These are phyloP conservation scores for Skeletonema costatum DNA, from an alignment of 108 stramenopile species.

Conservation along the genomic window DNA sequence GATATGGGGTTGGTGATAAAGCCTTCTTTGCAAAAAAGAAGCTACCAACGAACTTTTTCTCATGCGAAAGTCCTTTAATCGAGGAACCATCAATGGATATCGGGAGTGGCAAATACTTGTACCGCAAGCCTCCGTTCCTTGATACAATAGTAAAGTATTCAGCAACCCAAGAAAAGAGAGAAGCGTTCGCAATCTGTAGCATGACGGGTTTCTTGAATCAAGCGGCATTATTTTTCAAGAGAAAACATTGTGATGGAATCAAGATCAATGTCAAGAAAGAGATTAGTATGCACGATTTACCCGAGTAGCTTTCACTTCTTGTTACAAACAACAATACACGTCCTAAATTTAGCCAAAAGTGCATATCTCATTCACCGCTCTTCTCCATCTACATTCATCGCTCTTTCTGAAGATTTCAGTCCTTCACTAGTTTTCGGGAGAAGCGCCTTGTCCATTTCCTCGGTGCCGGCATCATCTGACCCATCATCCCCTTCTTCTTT, in stretches of 20 bases:
- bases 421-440: neutral
- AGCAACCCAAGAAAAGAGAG: neutral
- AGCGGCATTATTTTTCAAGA: conserved; percentile 6
- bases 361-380: neutral
- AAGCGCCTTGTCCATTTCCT: neutral
- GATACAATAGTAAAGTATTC: neutral
- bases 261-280: conserved; percentile 8
- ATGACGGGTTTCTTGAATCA: conserved; percentile 22
- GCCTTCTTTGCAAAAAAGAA: conserved; percentile 54
- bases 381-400: neutral
- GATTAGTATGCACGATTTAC: conserved; percentile 10
- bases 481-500: neutral
- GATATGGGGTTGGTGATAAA: conserved; percentile 38
- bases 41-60: conserved; percentile 43
- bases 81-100: conserved; percentile 7
- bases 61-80: conserved; percentile 11
- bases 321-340: neutral
- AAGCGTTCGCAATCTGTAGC: conserved; percentile 10
- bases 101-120: conserved; percentile 8
- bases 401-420: neutral
- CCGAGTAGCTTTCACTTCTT: neutral
- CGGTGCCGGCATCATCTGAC: neutral
- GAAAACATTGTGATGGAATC: neutral
- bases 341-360: neutral
- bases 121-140: conserved; percentile 1